Base-by-base conservation (phyloP, 139 green algal species). In the Trebouxia sp. region DNA sequence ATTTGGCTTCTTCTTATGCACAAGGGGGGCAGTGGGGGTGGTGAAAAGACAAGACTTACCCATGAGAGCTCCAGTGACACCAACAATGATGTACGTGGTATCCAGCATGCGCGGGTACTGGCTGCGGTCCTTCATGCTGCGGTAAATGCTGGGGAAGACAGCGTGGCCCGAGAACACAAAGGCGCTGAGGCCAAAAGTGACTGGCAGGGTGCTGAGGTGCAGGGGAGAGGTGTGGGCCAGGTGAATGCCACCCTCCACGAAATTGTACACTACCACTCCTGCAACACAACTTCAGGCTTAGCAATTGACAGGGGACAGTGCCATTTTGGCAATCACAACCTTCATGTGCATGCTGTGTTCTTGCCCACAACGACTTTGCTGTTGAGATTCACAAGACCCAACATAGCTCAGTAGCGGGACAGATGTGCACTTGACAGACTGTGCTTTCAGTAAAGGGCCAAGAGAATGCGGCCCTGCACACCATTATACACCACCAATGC, bases 61-160 rank as follows among this genome's bases (percentile, higher is more conserved):
- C 69, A 85, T 83, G 41, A 41, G 28, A 7, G 65, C 85, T 67
- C 85, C 86, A 4, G 86, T n/a, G 30, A 62, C 22, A 41, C 76
- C 58, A 28, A 87, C 85, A 38, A 82, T 42, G 26, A n/a, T 62
- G n/a, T 87, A 87, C 6, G 85, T 82, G 39, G 32, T 56, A 35
- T 84, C 79, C 51, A 89, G 80, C 38, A 89, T 56, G 37, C 48
- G 58, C 15, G 83, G 77, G 32, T 84, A 89, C 14, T 83, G 76
- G 24, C 45, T 45, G 51, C 82, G 84, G 22, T 66, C 58, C 76
- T 83, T 80, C 83, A 89, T 87, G 51, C 69, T 83, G 35, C 76
- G 48, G 51, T 87, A 85, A 26, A 89, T 80, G 42, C 66, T 82
- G 24, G 85, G 85, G 55, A 89, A 89, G 24, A 89, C 85, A 4